Evolutionary conservation across 208 protist species (phyloP).

Genomic region (Trypanosomatidae sp.): DNA sequence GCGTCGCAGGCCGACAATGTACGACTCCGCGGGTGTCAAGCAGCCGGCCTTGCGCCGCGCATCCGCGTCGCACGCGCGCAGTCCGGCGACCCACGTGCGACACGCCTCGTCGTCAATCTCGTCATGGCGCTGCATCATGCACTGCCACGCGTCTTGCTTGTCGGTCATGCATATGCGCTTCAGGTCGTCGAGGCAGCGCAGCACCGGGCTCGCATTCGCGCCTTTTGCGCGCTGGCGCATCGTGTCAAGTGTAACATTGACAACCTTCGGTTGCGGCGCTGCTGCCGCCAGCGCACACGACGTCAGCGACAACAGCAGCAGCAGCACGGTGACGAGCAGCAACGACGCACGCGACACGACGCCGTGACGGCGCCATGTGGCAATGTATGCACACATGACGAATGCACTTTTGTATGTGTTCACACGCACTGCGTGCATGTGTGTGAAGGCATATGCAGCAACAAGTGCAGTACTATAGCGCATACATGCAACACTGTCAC

Average conservation of each 20-base stretch:
- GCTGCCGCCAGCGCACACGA: no score
- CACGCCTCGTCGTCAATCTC: slow-evolving; percentile 13
- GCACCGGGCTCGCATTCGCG: slow-evolving; percentile 9
- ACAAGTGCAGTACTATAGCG: no score
- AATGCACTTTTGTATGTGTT: no score
- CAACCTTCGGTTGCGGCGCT: no score
- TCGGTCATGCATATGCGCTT: slow-evolving; percentile 4
- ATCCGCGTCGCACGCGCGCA: slow-evolving; percentile 15
- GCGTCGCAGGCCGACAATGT: slow-evolving; percentile 11
- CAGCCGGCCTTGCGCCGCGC: slow-evolving; percentile 13
- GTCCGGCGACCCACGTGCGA: slow-evolving; percentile 13
- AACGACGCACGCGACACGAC: neutral
- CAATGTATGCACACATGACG: no score
- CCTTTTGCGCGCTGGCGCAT: no score
- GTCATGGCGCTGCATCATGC: slow-evolving; percentile 15
- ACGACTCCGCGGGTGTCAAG: slow-evolving; percentile 10
- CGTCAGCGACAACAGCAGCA: no score
- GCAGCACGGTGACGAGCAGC: neutral
- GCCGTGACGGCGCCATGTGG: no score
- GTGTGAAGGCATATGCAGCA: no score
- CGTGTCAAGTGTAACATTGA: no score
- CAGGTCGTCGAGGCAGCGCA: slow-evolving; percentile 19
- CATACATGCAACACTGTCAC: no score
- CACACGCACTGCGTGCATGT: no score
- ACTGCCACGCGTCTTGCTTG: slow-evolving; percentile 12